Base-by-base conservation (phyloP, 805 yeast genomes). In the Ogataea allantospora region DNA sequence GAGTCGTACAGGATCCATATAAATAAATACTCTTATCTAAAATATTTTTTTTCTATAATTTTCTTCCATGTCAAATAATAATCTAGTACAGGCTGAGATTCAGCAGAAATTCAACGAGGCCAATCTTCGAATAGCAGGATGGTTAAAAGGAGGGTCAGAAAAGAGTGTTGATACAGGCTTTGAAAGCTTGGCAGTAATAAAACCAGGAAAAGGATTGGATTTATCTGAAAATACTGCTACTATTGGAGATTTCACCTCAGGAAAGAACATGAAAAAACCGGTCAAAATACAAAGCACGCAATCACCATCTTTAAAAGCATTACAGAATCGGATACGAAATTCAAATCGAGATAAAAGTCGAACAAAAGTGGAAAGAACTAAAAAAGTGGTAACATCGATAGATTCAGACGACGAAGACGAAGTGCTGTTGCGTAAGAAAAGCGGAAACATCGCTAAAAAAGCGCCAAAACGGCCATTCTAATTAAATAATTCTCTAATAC, bases 31-130 rank as follows among this genome's bases (percentile, higher is more conserved):
- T 21, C 23, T 19, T 20, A 19, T 19, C 16, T 11, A 12, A n/a
- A 20, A 12, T 25, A 16, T 17, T 21, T 23, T 26, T 18, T 30
- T 36, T 30, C 8, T 9, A 15, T 13, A 5, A 17, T 21, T 34
- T 34, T 34, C 13, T 12, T n/a, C 9, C 13, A 20, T 30, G 39
- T 35, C 34, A n/a, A 26, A 30, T 20, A 26, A 30, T 20, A 21
- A 21, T 21, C 19, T 30, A 14, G 16, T 75, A 4, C 78, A 71
- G 42, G 64, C 73, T 11, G 60, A 60, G 37, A 67, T 75, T 45
- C 75, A 70, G 48, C 57, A 69, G 5, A 68, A 72, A 5, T 53
- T 75, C 5, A 46, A 65, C 3, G 59, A 60, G 20, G 65, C 63
- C 12, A 67, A 64, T 40, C 43, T 52, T 6, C 58, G 54, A 25